Conservation (phyloP, 495 filamentous ascomycete species). For the Umbilicaria muhlenbergii region DNA sequence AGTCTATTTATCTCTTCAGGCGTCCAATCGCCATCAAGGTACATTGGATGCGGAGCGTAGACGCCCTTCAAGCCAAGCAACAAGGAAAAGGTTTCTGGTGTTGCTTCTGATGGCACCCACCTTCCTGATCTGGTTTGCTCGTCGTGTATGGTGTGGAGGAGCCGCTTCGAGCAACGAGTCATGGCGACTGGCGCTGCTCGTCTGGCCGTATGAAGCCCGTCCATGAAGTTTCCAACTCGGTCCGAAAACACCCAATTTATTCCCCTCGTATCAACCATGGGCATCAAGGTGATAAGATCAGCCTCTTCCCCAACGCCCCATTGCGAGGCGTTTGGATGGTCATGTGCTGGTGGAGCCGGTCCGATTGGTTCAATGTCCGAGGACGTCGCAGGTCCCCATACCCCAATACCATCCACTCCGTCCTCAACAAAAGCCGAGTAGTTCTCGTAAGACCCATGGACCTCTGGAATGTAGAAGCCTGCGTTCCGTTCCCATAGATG, state of each 20-base stretch:
- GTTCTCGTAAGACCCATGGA: slow-evolving; percentile 42
- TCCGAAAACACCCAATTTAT: slow-evolving; percentile 48
- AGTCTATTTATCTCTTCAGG: slow-evolving; percentile 36
- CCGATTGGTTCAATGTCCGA: slow-evolving; percentile 41
- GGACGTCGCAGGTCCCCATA: slow-evolving; percentile 47
- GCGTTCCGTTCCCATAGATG: slow-evolving; percentile 62
- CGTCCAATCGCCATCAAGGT: slow-evolving; percentile 44
- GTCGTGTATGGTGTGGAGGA: slow-evolving; percentile 53
- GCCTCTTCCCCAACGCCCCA: slow-evolving; percentile 69
- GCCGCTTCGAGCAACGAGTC: slow-evolving; percentile 40
- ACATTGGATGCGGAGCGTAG: slow-evolving; percentile 54
- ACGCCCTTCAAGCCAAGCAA: slow-evolving; percentile 61
- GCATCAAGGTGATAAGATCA: slow-evolving; percentile 54
- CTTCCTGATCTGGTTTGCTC: slow-evolving; percentile 43
- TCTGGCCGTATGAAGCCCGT: slow-evolving; percentile 40
- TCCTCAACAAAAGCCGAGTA: slow-evolving; percentile 37
- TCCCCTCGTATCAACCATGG: slow-evolving; percentile 50
- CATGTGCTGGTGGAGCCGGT: slow-evolving; percentile 35
- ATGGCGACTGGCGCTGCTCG: slow-evolving; percentile 53
- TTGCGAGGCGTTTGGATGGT: slow-evolving; percentile 8
- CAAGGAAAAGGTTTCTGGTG: slow-evolving; percentile 44
- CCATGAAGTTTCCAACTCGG: slow-evolving; percentile 45
- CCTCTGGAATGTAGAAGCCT: slow-evolving; percentile 50
- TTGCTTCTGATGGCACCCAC: slow-evolving; percentile 55
- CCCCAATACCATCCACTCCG: slow-evolving; percentile 21